A percentile compares a stretch with the other conserved stretches of the same genome.
phyloP scores from a whole-genome alignment of 2,329 filamentous ascomycete species.

The Dactylellina sp. region DNA sequence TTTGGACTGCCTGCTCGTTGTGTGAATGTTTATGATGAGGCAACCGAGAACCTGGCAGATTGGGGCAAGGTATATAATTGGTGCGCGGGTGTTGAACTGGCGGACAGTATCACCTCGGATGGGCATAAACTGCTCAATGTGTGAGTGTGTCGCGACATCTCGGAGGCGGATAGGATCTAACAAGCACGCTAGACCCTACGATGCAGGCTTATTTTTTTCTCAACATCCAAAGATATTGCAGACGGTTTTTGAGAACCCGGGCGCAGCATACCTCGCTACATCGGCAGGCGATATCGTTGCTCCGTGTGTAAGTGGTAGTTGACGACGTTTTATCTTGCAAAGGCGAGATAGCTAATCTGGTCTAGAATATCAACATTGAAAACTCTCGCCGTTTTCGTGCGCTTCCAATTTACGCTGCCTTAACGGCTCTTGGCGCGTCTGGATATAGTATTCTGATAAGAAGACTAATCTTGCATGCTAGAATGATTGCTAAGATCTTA shows the following conservation, averaged over 20 bases:
- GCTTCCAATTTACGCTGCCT: slow-evolving; percentile 85
- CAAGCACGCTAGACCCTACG: slow-evolving; percentile 74
- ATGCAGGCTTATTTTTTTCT: slow-evolving; percentile 89
- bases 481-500: slow-evolving; percentile 73
- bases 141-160: slow-evolving; percentile 59
- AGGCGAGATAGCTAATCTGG: background rate
- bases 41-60: slow-evolving; percentile 31
- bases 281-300: slow-evolving; percentile 31
- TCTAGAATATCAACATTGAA: slow-evolving; percentile 80
- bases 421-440: slow-evolving; percentile 77
- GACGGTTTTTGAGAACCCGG: slow-evolving; percentile 81
- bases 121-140: slow-evolving; percentile 94
- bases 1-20: slow-evolving; percentile 82
- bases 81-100: slow-evolving; percentile 77
- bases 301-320: slow-evolving; percentile 36
- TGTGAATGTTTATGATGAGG: slow-evolving; percentile 66
- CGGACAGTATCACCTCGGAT: slow-evolving; percentile 87
- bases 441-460: slow-evolving; percentile 78
- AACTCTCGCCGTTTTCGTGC: slow-evolving; percentile 92
- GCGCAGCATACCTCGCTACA: slow-evolving; percentile 78
- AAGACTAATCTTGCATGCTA: slow-evolving; percentile 77
- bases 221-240: slow-evolving; percentile 71
- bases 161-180: background rate
- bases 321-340: background rate
- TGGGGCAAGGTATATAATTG: slow-evolving; percentile 65